A percentile compares a stretch with the other conserved stretches of the same genome.
phyloP scores from a whole-genome alignment of 768 basidiomycete genomes.

The Lyophyllum atratum region DNA sequence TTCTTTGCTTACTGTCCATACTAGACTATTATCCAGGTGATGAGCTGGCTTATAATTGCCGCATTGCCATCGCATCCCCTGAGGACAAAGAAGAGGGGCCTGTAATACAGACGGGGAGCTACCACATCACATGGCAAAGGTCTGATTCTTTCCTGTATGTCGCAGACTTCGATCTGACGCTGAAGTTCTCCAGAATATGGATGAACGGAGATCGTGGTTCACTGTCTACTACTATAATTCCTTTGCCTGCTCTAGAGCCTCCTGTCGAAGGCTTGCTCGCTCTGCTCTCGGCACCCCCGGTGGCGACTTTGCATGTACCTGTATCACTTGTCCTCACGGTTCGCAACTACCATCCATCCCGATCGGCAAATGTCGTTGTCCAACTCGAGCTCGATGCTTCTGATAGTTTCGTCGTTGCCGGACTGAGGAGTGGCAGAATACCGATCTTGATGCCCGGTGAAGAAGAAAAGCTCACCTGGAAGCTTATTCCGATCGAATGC shows the following conservation, averaged over 20 bases:
- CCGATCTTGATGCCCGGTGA: constrained; percentile 74
- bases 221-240: constrained; percentile 47
- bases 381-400: constrained; percentile 68
- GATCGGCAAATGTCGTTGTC: constrained; percentile 70
- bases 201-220: constrained; percentile 45
- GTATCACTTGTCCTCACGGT: constrained; percentile 56
- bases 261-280: constrained; percentile 68
- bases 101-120: constrained; percentile 56
- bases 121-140: constrained; percentile 70
- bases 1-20: background rate
- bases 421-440: constrained; percentile 64
- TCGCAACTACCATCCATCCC: constrained; percentile 64
- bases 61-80: constrained; percentile 45
- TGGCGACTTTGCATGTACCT: constrained; percentile 64
- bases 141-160: constrained; percentile 23
- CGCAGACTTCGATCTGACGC: background rate
- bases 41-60: constrained; percentile 58
- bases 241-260: constrained; percentile 63
- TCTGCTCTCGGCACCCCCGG: constrained; percentile 61
- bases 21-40: constrained; percentile 69
- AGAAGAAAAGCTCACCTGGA: constrained; percentile 69
- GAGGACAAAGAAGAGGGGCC: constrained; percentile 37
- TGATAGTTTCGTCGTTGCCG: constrained; percentile 83
- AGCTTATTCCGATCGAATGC: constrained; percentile 72
- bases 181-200: constrained; percentile 39